These are phyloP conservation scores for Fusarium mundagurra DNA, from an alignment of 2,329 filamentous ascomycete species.

Conservation along the genomic window DNA sequence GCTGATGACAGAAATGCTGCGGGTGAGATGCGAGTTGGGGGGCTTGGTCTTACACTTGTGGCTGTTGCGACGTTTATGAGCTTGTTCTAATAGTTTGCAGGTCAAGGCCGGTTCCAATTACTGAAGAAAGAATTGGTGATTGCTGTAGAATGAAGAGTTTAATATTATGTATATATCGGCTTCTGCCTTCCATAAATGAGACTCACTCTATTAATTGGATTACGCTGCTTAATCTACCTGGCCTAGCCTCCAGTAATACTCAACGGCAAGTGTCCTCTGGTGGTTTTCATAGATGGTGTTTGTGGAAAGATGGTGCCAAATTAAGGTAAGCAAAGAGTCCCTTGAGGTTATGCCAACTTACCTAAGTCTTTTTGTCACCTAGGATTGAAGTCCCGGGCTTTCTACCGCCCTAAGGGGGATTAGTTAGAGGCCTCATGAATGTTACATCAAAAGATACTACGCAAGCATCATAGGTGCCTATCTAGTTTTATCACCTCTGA, in stretches of 20 bases:
- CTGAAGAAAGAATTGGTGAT: neutral
- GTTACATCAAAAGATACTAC: neutral
- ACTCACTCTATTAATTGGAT: too few species aligned
- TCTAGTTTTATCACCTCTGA: neutral
- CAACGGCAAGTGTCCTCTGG: accelerated
- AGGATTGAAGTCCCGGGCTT: too few species aligned
- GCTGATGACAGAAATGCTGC: neutral
- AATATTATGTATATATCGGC: neutral
- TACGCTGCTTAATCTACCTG: neutral
- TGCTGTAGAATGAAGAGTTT: too few species aligned
- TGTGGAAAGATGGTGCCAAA: neutral
- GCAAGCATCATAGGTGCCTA: neutral
- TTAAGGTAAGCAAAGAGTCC: neutral
- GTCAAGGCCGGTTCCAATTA: neutral
- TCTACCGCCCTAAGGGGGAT: too few species aligned
- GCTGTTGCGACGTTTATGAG: conserved; percentile 19
- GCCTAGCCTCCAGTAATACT: too few species aligned
- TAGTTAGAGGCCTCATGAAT: too few species aligned
- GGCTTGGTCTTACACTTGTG: neutral
- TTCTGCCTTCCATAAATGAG: accelerated
- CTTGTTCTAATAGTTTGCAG: conserved; percentile 36
- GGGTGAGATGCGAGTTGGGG: neutral
- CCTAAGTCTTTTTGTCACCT: too few species aligned
- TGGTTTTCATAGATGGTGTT: too few species aligned
- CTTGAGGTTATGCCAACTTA: accelerated